Percentiles rank a stretch among this genome's conserved stretches.
phyloP scores from a whole-genome alignment of 2,329 filamentous ascomycete species.

The Neonectria magnoliae region DNA sequence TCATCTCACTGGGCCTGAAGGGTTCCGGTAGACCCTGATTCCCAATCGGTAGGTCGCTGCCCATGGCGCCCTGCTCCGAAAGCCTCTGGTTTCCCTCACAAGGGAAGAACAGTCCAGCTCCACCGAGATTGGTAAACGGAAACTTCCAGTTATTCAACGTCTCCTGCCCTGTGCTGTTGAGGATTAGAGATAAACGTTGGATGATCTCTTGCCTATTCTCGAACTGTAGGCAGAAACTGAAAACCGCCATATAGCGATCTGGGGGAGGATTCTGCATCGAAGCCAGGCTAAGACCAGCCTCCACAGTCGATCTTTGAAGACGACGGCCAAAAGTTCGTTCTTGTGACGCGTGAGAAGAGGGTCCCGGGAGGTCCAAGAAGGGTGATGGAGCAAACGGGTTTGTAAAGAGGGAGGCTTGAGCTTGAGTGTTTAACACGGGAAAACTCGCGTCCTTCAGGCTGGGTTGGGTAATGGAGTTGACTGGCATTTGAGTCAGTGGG shows the following conservation, averaged over 20 bases:
- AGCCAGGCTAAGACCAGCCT: constrained; percentile 70
- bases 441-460: constrained; percentile 65
- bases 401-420: constrained; percentile 30
- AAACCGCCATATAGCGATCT: constrained; percentile 63
- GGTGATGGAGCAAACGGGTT: constrained; percentile 35
- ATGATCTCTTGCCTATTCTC: constrained; percentile 61
- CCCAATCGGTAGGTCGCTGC: constrained; percentile 41
- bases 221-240: constrained; percentile 75
- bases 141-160: constrained; percentile 67
- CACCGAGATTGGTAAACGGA: constrained; percentile 74
- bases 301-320: constrained; percentile 72
- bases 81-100: constrained; percentile 13
- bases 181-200: constrained; percentile 47
- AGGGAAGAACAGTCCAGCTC: constrained; percentile 72
- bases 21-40: constrained; percentile 49
- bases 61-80: not conserved
- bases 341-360: constrained; percentile 67
- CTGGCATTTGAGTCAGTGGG: constrained; percentile 41
- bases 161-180: constrained; percentile 49
- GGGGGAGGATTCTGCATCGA: constrained; percentile 59
- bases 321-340: constrained; percentile 77
- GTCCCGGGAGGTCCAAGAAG: constrained; percentile 52
- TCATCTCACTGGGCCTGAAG: constrained; percentile 36
- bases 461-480: constrained; percentile 62
- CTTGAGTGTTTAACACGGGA: constrained; percentile 47